These are phyloP conservation scores for Tetradesmus obliquus DNA, from an alignment of 139 green algal species.

Conservation along the genomic window DNA sequence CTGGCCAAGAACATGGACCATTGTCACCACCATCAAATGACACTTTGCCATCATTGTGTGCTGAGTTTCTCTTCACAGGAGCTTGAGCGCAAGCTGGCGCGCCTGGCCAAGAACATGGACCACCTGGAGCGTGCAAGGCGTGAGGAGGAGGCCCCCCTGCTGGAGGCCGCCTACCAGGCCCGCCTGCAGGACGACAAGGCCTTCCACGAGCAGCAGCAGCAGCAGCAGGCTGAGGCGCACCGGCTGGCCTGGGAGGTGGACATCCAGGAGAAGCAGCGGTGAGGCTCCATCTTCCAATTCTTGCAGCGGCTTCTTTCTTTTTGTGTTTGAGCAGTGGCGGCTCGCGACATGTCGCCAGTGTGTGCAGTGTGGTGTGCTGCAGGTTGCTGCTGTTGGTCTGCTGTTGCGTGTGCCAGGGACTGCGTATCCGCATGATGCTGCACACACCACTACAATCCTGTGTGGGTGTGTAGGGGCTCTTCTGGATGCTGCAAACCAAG, in stretches of 20 bases:
- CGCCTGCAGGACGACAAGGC: slow-evolving; percentile 73
- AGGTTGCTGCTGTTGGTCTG: too few species aligned
- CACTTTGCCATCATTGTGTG: too few species aligned
- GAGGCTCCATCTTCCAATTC: slow-evolving; percentile 3
- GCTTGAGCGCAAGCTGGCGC: slow-evolving; percentile 85
- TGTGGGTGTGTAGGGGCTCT: too few species aligned
- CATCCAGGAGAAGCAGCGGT: slow-evolving; percentile 83
- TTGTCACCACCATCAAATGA: too few species aligned
- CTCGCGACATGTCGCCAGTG: too few species aligned
- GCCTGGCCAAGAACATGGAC: slow-evolving; percentile 88
- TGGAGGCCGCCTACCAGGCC: slow-evolving; percentile 58
- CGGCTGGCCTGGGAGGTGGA: slow-evolving; percentile 87
- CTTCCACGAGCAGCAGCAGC: slow-evolving; percentile 61
- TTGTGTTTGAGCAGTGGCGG: too few species aligned
- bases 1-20: slow-evolving; percentile 92
- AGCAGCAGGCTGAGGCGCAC: slow-evolving; percentile 61
- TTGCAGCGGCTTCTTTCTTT: neutral
- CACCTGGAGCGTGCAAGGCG: slow-evolving; percentile 94
- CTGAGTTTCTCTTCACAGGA: slow-evolving; percentile 58
- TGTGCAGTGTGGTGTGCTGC: too few species aligned
- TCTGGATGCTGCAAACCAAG: too few species aligned
- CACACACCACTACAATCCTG: too few species aligned
- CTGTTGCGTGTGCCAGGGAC: too few species aligned
- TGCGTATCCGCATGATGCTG: too few species aligned
- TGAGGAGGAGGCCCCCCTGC: slow-evolving; percentile 91